A percentile compares a stretch with the other conserved stretches of the same genome.
Conservation (phyloP, 176 grass and related monocot species). For the Juncus effusus region DNA sequence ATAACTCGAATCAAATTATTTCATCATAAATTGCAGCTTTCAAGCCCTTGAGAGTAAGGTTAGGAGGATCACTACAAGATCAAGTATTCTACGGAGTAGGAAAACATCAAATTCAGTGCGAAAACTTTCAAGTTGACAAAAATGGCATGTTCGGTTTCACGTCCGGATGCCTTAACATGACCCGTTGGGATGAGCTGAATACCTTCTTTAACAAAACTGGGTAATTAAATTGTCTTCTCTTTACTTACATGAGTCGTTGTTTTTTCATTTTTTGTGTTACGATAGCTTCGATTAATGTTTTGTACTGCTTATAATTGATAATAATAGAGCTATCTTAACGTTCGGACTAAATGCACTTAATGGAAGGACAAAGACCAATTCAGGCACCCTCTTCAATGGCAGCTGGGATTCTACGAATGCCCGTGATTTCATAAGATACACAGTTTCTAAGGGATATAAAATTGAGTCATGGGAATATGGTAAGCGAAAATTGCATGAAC, state of each 20-base stretch:
- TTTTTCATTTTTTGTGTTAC: conserved; percentile 1
- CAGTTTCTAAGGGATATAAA: conserved; percentile 37
- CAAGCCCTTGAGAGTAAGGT: conserved; percentile 38
- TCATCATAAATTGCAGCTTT: conserved; percentile 34
- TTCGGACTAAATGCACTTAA: conserved; percentile 59
- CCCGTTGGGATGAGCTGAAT: conserved; percentile 49
- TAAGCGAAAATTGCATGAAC: conserved; percentile 9
- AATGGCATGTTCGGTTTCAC: conserved; percentile 45
- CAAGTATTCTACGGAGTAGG: conserved; percentile 44
- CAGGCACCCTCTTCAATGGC: conserved; percentile 31
- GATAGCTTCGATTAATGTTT: background rate
- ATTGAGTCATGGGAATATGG: conserved; percentile 57
- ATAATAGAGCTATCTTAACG: conserved; percentile 40
- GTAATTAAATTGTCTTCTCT: conserved; percentile 13
- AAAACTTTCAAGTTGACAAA: conserved; percentile 26
- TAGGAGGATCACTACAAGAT: conserved; percentile 60
- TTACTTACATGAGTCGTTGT: background rate
- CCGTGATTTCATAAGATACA: conserved; percentile 42
- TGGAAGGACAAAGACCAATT: conserved; percentile 29
- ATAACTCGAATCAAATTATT: conserved; percentile 7
- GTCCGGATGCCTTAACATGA: conserved; percentile 42
- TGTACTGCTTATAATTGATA: background rate
- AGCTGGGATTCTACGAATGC: conserved; percentile 44
- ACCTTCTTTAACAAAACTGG: conserved; percentile 42
- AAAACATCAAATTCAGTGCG: conserved; percentile 16